phyloP scores from a whole-genome alignment of 106 monocot genomes.

The Gastrodia elata region DNA sequence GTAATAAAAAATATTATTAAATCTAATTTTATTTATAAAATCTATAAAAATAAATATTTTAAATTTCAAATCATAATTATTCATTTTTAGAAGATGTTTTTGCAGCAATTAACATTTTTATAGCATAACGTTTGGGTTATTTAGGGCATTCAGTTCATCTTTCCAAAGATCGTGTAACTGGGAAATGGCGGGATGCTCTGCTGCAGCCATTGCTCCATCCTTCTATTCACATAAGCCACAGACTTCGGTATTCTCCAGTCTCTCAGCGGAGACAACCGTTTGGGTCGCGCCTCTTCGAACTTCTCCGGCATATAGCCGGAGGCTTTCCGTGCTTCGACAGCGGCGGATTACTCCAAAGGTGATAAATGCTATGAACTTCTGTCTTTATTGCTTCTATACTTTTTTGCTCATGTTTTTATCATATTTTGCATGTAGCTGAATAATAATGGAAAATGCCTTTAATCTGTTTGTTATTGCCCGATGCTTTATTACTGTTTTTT shows the following conservation, averaged over 20 bases:
- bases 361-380: background rate
- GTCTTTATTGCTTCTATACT: background rate
- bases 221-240: slow-evolving; percentile 7
- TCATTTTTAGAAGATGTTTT: too few species aligned
- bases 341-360: slow-evolving; percentile 39
- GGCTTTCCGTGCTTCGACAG: slow-evolving; percentile 17
- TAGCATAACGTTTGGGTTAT: too few species aligned
- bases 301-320: background rate
- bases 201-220: slow-evolving; percentile 12
- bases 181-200: slow-evolving; percentile 21
- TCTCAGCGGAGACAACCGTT: slow-evolving; percentile 17
- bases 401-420: background rate
- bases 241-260: slow-evolving; percentile 6
- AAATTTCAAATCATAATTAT: too few species aligned
- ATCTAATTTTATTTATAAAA: too few species aligned
- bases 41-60: too few species aligned
- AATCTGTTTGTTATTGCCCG: background rate
- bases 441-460: background rate
- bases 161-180: too few species aligned
- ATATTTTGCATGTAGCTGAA: background rate
- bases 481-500: background rate
- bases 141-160: too few species aligned
- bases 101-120: too few species aligned
- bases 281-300: slow-evolving; percentile 10
- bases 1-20: too few species aligned